A percentile compares a stretch with the other conserved stretches of the same genome.
Conservation (phyloP, 495 filamentous ascomycete species). For the Aspergillus kassunensis region DNA sequence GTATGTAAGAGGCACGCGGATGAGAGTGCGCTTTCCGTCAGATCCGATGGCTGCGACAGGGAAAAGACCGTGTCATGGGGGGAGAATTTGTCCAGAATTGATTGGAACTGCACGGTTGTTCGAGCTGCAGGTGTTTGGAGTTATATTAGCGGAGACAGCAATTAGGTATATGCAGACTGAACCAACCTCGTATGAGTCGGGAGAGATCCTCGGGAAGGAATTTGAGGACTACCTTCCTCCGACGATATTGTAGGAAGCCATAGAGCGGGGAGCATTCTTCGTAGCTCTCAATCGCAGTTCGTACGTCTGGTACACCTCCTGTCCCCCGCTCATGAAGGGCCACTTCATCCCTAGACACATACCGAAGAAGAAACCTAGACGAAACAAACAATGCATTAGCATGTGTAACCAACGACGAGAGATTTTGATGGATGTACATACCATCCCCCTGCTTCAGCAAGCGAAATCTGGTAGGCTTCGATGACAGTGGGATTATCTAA, state of each 20-base stretch:
- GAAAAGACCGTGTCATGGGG: constrained; percentile 82
- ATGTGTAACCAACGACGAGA: not conserved
- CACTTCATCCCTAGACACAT: constrained; percentile 83
- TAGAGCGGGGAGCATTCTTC: constrained; percentile 83
- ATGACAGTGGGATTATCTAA: constrained; percentile 76
- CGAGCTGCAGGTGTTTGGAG: constrained; percentile 56
- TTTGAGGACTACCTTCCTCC: constrained; percentile 86
- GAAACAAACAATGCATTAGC: constrained; percentile 3
- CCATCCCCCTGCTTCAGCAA: constrained; percentile 90
- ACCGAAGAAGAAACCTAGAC: constrained; percentile 88
- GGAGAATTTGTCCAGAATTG: constrained; percentile 77
- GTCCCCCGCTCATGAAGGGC: constrained; percentile 72
- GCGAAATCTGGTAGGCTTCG: constrained; percentile 78
- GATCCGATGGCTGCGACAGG: constrained; percentile 67
- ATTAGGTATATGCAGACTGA: constrained; percentile 2
- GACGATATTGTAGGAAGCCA: constrained; percentile 84
- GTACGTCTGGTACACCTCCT: constrained; percentile 81
- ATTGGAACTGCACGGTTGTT: constrained; percentile 88
- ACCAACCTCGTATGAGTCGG: constrained; percentile 81
- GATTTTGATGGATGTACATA: constrained; percentile 47
- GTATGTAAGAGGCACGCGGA: constrained; percentile 88
- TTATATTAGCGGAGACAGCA: constrained; percentile 5
- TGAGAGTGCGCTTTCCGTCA: constrained; percentile 83
- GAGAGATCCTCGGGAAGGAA: constrained; percentile 89
- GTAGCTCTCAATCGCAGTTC: constrained; percentile 71